phyloP scores from a whole-genome alignment of 768 basidiomycete species.

The Kwoniella sp. region DNA sequence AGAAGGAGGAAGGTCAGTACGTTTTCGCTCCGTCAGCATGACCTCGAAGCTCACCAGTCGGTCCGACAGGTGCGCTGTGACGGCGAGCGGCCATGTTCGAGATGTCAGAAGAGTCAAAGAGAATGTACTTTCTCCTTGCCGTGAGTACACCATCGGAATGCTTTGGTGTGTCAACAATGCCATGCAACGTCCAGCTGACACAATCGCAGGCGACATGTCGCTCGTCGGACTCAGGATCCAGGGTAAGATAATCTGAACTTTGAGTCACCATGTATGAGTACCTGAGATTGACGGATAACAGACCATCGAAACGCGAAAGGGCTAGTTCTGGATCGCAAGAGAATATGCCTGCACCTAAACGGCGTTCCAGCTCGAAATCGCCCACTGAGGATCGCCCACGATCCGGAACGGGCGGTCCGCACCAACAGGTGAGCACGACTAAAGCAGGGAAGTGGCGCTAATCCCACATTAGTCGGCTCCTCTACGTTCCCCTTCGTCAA shows the following conservation, averaged over 20 bases:
- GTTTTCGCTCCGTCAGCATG: not conserved
- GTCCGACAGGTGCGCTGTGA: conserved; percentile 14
- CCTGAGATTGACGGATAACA: not conserved
- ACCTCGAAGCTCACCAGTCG: not conserved
- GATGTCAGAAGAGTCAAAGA: conserved; percentile 15
- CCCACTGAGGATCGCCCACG: not conserved
- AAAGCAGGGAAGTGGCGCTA: not conserved
- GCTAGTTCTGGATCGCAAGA: conserved; percentile 3
- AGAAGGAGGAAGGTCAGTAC: conserved; percentile 10
- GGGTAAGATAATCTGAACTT: conserved; percentile 1
- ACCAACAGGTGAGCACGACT: conserved; percentile 2
- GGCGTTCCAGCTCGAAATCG: not conserved
- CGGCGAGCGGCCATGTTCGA: conserved; percentile 15
- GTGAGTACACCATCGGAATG: not conserved
- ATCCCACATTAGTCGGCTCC: not conserved
- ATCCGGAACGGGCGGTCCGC: not conserved
- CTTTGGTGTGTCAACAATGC: not conserved
- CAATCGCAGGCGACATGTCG: conserved; percentile 5
- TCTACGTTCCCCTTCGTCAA: not conserved
- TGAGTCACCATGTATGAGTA: not conserved
- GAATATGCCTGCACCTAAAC: conserved; percentile 1
- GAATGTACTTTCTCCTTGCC: conserved; percentile 18
- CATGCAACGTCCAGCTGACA: not conserved
- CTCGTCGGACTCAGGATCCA: conserved; percentile 8
- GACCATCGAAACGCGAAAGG: conserved; percentile 12